Percentiles rank a stretch among this genome's conserved stretches.
Conservation (phyloP, 2,329 filamentous ascomycete species). For the Apiospora malaysiana region DNA sequence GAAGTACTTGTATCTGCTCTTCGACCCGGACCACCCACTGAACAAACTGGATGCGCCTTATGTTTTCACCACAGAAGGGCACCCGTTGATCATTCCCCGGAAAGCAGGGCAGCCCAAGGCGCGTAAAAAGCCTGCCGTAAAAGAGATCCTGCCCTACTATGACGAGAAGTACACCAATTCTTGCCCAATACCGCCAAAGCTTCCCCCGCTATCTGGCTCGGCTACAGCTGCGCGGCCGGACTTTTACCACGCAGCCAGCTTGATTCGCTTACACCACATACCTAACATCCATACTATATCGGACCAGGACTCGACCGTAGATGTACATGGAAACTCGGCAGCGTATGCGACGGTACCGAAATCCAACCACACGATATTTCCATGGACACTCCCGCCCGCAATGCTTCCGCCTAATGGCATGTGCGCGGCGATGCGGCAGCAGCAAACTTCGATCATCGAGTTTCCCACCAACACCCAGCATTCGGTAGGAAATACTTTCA, state of each 20-base stretch:
- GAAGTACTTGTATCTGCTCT: constrained; percentile 93
- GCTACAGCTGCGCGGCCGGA: constrained; percentile 79
- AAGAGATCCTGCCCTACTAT: constrained; percentile 43
- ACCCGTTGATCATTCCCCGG: constrained; percentile 84
- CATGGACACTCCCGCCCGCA: constrained; percentile 84
- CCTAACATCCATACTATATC: constrained; percentile 62
- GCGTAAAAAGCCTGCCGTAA: constrained; percentile 32
- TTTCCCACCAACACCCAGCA: constrained; percentile 59
- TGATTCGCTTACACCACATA: constrained; percentile 81
- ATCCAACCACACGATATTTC: constrained; percentile 81
- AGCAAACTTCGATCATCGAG: constrained; percentile 72
- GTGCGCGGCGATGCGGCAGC: constrained; percentile 74
- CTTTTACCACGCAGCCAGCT: constrained; percentile 85
- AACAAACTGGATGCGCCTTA: constrained; percentile 86
- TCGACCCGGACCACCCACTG: constrained; percentile 83
- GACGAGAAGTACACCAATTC: constrained; percentile 58
- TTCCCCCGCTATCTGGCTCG: constrained; percentile 74
- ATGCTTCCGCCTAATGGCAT: constrained; percentile 78
- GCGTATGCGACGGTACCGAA: not conserved
- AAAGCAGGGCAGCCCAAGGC: constrained; percentile 38
- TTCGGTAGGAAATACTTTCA: constrained; percentile 48
- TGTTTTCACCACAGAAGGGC: constrained; percentile 95
- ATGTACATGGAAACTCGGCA: not conserved
- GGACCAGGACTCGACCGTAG: not conserved
- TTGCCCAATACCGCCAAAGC: constrained; percentile 69